Conservation (phyloP, 1,284 basidiomycete species). For the Leccinum colubrinum region DNA sequence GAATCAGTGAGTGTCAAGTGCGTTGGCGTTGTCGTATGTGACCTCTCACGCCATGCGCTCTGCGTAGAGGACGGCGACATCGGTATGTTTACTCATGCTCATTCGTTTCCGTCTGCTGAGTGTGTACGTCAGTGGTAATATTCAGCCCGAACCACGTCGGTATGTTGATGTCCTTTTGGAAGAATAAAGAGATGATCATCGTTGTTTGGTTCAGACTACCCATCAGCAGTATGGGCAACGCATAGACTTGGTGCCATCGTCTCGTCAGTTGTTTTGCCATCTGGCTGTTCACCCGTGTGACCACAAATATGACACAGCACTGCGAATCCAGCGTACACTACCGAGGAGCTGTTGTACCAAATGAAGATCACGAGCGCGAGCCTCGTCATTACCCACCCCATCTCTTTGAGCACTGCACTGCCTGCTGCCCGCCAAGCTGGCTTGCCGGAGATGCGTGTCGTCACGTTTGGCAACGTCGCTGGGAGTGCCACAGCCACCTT, state of each 20-base stretch:
- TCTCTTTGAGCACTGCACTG: constrained; percentile 48
- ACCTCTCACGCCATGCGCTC: constrained; percentile 1
- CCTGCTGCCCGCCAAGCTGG: constrained; percentile 53
- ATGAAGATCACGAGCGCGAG: constrained; percentile 52
- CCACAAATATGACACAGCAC: constrained; percentile 25
- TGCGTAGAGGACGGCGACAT: constrained; percentile 35
- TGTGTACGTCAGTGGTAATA: too few species aligned
- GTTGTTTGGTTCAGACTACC: constrained; percentile 54
- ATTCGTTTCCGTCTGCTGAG: too few species aligned
- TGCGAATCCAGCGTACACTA: constrained; percentile 69
- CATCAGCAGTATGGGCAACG: constrained; percentile 64
- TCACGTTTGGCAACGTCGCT: constrained; percentile 44
- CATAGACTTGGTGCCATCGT: constrained; percentile 65
- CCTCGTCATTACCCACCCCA: constrained; percentile 62
- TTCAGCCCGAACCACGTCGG: too few species aligned
- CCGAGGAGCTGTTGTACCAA: constrained; percentile 57
- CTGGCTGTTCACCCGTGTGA: not conserved
- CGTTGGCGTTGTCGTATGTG: not conserved
- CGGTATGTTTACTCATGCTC: constrained; percentile 18
- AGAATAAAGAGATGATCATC: not conserved
- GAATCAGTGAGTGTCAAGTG: constrained; percentile 44
- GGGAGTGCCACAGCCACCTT: constrained; percentile 31
- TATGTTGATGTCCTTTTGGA: too few species aligned
- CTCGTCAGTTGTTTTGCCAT: constrained; percentile 32
- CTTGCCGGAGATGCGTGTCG: constrained; percentile 49